phyloP scores from a whole-genome alignment of 805 yeast genomes.

The Starmerella vaccinii region DNA sequence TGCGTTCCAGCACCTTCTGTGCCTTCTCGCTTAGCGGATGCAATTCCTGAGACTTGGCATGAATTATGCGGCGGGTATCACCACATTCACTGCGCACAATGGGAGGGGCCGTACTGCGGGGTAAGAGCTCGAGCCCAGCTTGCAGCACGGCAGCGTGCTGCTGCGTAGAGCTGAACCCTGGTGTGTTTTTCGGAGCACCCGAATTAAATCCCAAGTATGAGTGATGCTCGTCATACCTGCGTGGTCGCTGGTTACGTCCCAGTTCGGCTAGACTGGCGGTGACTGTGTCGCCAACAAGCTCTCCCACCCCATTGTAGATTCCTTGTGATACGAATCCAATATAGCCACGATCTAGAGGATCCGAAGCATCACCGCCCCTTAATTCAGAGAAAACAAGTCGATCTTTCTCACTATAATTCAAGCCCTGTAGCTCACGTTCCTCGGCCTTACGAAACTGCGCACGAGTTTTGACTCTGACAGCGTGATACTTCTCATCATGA shows the following conservation, averaged over 20 bases:
- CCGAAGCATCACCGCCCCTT: neutral
- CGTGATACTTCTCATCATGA: slow-evolving; percentile 1
- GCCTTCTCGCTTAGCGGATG: neutral
- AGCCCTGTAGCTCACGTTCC: neutral
- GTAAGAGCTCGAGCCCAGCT: slow-evolving; percentile 12
- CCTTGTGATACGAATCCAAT: slow-evolving; percentile 16
- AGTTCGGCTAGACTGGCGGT: neutral
- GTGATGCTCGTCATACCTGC: neutral
- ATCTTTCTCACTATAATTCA: neutral
- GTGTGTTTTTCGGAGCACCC: neutral
- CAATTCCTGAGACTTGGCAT: neutral
- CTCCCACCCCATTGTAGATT: slow-evolving; percentile 10
- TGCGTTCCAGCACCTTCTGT: slow-evolving; percentile 7
- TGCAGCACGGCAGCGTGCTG: slow-evolving; percentile 3
- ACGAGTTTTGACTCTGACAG: neutral
- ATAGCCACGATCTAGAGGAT: neutral
- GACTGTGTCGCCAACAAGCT: slow-evolving; percentile 8
- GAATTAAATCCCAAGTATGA: neutral
- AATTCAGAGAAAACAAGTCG: neutral
- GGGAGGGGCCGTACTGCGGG: slow-evolving; percentile 15
- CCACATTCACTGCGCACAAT: slow-evolving; percentile 1
- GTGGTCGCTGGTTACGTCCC: slow-evolving; percentile 2
- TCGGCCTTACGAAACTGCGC: neutral
- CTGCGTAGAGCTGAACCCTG: neutral
- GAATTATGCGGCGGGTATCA: neutral